phyloP scores from a whole-genome alignment of 2,329 filamentous ascomycete genomes.

The Alternaria ventricosa region DNA sequence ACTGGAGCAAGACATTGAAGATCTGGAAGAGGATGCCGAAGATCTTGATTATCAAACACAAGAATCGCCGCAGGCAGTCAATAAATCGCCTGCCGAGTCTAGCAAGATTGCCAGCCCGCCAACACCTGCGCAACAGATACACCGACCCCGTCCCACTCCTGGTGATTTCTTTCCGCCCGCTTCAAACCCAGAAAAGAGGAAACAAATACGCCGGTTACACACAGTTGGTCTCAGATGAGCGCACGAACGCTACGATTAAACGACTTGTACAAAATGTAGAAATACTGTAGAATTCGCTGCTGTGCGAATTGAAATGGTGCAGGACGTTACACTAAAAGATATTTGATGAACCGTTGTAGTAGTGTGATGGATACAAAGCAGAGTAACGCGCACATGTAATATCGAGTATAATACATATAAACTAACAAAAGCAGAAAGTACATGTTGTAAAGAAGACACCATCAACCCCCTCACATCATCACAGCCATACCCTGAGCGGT shows the following conservation, averaged over 20 bases:
- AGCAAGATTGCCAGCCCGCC: neutral
- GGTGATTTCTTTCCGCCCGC: slow-evolving; percentile 39
- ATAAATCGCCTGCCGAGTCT: neutral
- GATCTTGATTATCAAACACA: slow-evolving; percentile 10
- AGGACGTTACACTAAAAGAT: neutral
- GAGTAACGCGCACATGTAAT: neutral
- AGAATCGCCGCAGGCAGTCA: neutral
- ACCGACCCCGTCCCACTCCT: slow-evolving; percentile 23
- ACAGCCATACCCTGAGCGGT: slow-evolving; percentile 49
- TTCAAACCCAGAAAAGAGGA: slow-evolving; percentile 9
- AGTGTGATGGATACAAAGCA: neutral
- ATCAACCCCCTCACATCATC: slow-evolving; percentile 13
- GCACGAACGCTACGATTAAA: neutral
- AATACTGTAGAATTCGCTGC: neutral
- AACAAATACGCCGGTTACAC: slow-evolving; percentile 37
- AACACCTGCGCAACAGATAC: slow-evolving; percentile 22
- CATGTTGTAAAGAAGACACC: neutral
- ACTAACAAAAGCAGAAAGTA: neutral
- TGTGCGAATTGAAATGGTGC: neutral
- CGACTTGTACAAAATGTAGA: neutral
- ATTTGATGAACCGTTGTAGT: neutral
- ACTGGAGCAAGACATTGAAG: slow-evolving; percentile 29
- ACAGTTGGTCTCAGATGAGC: slow-evolving; percentile 8
- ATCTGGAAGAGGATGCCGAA: slow-evolving; percentile 25
- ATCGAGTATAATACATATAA: neutral